These are phyloP conservation scores for Mortierella sp. DNA, from an alignment of 371 early-diverging fungal genomes.

Conservation along the genomic window DNA sequence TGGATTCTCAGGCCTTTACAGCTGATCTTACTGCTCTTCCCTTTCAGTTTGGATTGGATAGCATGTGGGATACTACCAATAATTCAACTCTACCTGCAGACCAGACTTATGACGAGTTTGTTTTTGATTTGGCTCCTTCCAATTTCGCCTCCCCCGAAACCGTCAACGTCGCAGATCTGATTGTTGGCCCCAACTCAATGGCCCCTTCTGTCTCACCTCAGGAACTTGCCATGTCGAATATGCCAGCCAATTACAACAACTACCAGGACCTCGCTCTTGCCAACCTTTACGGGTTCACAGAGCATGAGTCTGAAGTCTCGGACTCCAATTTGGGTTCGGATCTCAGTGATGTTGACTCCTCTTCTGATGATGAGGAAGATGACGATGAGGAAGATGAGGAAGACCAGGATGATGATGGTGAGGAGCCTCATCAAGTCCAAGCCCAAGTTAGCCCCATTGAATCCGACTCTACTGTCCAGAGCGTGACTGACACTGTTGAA, in stretches of 20 bases:
- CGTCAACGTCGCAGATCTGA: constrained; percentile 49
- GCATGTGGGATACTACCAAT: constrained; percentile 13
- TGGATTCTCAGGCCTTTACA: constrained; percentile 26
- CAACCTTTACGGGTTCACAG: constrained; percentile 49
- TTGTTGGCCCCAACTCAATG: constrained; percentile 38
- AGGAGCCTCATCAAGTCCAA: neutral
- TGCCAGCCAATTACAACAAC: constrained; percentile 19
- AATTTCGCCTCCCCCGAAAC: constrained; percentile 42
- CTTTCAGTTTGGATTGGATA: constrained; percentile 40
- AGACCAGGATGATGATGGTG: constrained; percentile 7
- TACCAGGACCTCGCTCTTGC: constrained; percentile 51
- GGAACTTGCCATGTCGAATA: constrained; percentile 23
- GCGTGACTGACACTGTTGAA: neutral
- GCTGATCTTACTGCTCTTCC: constrained; percentile 24
- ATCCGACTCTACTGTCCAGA: constrained; percentile 12
- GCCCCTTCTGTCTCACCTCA: constrained; percentile 38
- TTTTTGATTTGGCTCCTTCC: constrained; percentile 46
- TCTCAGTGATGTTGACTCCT: constrained; percentile 19
- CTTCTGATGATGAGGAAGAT: constrained; percentile 25
- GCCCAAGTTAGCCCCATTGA: neutral
- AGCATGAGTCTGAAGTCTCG: constrained; percentile 12
- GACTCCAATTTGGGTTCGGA: constrained; percentile 30
- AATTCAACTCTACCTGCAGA: constrained; percentile 25
- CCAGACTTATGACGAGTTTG: constrained; percentile 51
- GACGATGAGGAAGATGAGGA: constrained; percentile 15